Conservation (phyloP, 768 basidiomycete species). For the Kwoniella dendrophila region DNA sequence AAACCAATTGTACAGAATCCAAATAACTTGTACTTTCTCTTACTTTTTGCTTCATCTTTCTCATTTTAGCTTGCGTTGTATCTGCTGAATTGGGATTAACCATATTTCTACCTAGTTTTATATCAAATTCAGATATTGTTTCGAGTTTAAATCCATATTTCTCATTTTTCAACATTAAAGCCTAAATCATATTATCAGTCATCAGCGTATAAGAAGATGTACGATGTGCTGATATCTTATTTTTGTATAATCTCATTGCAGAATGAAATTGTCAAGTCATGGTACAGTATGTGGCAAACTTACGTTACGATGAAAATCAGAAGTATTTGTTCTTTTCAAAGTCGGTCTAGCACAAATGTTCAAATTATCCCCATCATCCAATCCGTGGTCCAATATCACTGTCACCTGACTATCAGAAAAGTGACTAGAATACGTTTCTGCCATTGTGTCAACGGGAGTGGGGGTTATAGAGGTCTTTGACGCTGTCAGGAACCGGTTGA, state of each 20-base stretch:
- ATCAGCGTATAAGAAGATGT: too few species aligned
- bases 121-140: constrained; percentile 1
- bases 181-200: not conserved
- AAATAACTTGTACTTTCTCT: not conserved
- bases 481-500: not conserved
- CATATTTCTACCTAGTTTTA: constrained; percentile 11
- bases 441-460: not conserved
- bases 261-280: not conserved
- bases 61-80: not conserved
- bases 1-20: constrained; percentile 3
- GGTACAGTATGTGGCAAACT: not conserved
- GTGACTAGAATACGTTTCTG: not conserved
- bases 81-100: not conserved
- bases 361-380: too few species aligned
- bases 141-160: not conserved
- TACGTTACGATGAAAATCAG: not conserved
- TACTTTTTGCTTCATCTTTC: constrained; percentile 1
- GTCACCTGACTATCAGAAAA: not conserved
- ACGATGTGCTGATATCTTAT: too few species aligned
- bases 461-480: too few species aligned
- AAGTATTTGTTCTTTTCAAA: not conserved
- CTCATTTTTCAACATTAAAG: constrained; percentile 8
- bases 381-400: too few species aligned
- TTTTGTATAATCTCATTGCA: too few species aligned
- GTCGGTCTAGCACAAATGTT: not conserved